Base-by-base conservation (phyloP, 2,329 filamentous ascomycete genomes). In the Microdochium nivale region DNA sequence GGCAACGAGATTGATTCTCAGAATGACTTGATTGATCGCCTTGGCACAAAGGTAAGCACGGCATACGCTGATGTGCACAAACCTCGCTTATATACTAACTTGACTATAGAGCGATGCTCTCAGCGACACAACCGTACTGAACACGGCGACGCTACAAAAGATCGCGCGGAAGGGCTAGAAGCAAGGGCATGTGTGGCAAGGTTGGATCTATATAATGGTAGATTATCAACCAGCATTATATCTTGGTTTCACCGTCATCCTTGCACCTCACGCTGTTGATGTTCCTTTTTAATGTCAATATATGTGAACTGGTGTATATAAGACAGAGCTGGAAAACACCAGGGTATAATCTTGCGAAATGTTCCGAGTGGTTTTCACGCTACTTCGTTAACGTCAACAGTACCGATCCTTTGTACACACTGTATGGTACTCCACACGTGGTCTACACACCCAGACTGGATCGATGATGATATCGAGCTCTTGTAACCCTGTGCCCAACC, bases 51-150 rank as follows among this genome's bases (percentile, higher is more conserved):
- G 86, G 87, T 87, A 70, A 64, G 74, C 51, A 8, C 46, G 23
- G n/a, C 25, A 7, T 32, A 2, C 16, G 50, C 63, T 67, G 58
- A 68, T 52, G 19, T 48, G 57, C 35, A 16, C 25, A 56, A 25
- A 23, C 21, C 47, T 11, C 14, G 13, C 10, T 47, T 16, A 48
- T 13, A 23, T 48, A 23, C 59, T 61, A 52, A 56, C 47, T 8
- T 11, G 30, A 46, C 43, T 50, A 51, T 66, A 89, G 88, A 92
- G 85, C 70, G 90, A 95, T 66, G 79, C 77, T 60, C 88, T 95
- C 59, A 87, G 90, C 67, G 87, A 92, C 58, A 81, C 87, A 63
- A 88, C 92, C 61, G 82, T 83, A 53, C 83, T 89, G 79, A 91
- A 91, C 73, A 78, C 86, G 57, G 82, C 85, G 61, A 79, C 82